phyloP scores from a whole-genome alignment of 768 basidiomycete genomes.

The Cystobasidium onofrii region DNA sequence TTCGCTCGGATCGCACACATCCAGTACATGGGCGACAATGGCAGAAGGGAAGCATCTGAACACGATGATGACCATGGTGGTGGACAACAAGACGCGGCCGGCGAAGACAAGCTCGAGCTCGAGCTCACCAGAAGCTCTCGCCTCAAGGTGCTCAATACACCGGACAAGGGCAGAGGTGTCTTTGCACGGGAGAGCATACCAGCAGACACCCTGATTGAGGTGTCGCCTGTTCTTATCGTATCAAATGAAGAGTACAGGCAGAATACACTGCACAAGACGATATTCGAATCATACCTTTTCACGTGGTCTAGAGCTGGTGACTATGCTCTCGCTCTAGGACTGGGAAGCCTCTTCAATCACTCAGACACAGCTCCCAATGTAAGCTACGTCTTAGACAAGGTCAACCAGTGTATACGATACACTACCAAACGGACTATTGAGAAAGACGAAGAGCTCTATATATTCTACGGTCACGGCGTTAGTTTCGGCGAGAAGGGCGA shows the following conservation, averaged over 20 bases:
- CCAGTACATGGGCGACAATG: neutral
- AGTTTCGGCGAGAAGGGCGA: slow-evolving; percentile 33
- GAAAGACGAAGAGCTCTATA: slow-evolving; percentile 65
- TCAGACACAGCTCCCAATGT: slow-evolving; percentile 59
- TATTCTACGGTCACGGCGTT: slow-evolving; percentile 58
- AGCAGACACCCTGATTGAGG: slow-evolving; percentile 63
- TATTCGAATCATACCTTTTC: slow-evolving; percentile 68
- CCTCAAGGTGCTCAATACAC: slow-evolving; percentile 7
- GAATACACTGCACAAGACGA: slow-evolving; percentile 55
- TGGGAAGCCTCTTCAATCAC: slow-evolving; percentile 79
- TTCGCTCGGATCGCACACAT: neutral
- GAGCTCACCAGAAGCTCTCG: neutral
- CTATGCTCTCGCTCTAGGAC: slow-evolving; percentile 69
- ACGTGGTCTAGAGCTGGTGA: slow-evolving; percentile 57
- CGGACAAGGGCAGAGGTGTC: slow-evolving; percentile 24
- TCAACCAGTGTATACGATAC: slow-evolving; percentile 58
- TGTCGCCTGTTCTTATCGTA: slow-evolving; percentile 76
- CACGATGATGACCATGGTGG: neutral
- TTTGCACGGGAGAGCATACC: slow-evolving; percentile 49
- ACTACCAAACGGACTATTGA: slow-evolving; percentile 54
- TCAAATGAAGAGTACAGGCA: slow-evolving; percentile 57
- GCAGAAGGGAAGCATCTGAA: neutral
- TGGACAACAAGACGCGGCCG: neutral
- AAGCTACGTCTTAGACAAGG: slow-evolving; percentile 55
- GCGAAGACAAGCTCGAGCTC: neutral